Percentiles rank a stretch among this genome's conserved stretches.
Evolutionary conservation across 2,329 filamentous ascomycete species (phyloP).

Genomic region (Albophoma yamanashiensis): DNA sequence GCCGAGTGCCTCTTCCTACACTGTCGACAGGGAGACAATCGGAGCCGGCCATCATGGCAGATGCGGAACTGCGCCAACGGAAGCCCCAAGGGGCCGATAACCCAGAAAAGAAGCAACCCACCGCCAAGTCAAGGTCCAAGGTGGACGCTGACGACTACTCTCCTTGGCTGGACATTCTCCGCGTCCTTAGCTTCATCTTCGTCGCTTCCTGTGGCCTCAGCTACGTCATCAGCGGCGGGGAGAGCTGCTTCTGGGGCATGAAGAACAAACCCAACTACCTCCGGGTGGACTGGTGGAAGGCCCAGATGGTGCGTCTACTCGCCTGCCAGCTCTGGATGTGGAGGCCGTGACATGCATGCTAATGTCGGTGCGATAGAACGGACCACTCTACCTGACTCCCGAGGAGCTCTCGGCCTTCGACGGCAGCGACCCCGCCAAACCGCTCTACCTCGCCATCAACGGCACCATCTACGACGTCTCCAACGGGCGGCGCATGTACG

Average conservation of each 20-base stretch:
- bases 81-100: constrained; percentile 20
- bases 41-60: constrained; percentile 18
- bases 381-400: constrained; percentile 62
- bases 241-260: constrained; percentile 58
- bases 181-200: constrained; percentile 56
- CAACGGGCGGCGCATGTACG: constrained; percentile 59
- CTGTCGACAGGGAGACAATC: not conserved
- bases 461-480: constrained; percentile 78
- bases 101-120: constrained; percentile 9
- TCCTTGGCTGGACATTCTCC: constrained; percentile 54
- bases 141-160: constrained; percentile 47
- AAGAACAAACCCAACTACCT: constrained; percentile 53
- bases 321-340: not conserved
- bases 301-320: constrained; percentile 42
- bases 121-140: constrained; percentile 9
- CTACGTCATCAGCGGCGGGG: constrained; percentile 64
- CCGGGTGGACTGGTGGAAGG: constrained; percentile 44
- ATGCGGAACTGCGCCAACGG: constrained; percentile 32
- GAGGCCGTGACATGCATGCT: not conserved
- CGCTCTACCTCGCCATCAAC: constrained; percentile 86
- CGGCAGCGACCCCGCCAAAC: constrained; percentile 62
- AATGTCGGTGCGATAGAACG: constrained; percentile 22
- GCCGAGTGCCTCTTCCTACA: not conserved
- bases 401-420: constrained; percentile 64
- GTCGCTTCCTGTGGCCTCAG: constrained; percentile 59